Conservation (phyloP, 495 filamentous ascomycete genomes). For the Penicillium arizonense region DNA sequence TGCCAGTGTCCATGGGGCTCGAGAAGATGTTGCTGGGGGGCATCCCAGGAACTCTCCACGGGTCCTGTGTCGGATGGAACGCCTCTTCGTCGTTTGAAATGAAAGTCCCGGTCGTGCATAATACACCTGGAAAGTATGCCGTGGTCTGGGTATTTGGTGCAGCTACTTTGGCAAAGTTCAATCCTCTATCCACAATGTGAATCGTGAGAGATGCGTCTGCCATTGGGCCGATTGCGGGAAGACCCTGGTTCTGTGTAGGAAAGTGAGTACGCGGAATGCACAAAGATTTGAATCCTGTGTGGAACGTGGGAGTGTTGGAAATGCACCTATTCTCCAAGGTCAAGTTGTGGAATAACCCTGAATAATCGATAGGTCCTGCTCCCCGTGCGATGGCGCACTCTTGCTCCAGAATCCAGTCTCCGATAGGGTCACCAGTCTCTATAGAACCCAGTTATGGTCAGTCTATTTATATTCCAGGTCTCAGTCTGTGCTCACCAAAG, state of each 20-base stretch:
- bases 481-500: not conserved
- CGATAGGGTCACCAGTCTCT: not conserved
- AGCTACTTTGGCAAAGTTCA: not conserved
- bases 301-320: no score
- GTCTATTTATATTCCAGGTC: not conserved
- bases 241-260: not conserved
- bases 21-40: not conserved
- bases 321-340: no score
- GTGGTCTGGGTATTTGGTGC: not conserved
- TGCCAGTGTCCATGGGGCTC: not conserved
- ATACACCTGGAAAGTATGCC: not conserved
- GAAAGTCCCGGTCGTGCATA: not conserved
- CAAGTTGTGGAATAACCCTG: no score
- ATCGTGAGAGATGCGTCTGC: not conserved
- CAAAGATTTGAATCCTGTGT: not conserved
- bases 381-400: not conserved
- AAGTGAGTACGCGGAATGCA: not conserved
- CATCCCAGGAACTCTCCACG: conserved; percentile 3
- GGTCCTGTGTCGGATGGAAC: not conserved
- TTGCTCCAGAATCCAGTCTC: not conserved
- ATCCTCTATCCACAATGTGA: not conserved
- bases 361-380: no score
- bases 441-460: not conserved
- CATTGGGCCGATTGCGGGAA: not conserved
- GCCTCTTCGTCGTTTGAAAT: not conserved